phyloP scores from a whole-genome alignment of 2,329 filamentous ascomycete genomes.

The Bipolaris zeicola region DNA sequence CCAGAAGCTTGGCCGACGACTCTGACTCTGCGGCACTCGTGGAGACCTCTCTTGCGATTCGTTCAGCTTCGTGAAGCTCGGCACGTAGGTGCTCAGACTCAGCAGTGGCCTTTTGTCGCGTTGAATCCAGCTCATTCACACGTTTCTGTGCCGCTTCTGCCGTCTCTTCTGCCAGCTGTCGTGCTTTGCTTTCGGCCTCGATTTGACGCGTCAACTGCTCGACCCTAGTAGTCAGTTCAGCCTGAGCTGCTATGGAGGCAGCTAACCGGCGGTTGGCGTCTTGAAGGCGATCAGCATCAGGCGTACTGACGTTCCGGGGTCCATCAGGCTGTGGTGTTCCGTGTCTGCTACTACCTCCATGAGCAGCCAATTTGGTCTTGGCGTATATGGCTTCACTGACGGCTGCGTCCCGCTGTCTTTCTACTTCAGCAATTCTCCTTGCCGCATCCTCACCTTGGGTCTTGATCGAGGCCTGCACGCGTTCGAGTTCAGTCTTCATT shows the following conservation, averaged over 20 bases:
- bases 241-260: conserved; percentile 76
- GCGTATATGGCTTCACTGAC: conserved; percentile 94
- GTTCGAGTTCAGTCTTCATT: conserved; percentile 87
- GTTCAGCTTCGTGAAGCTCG: conserved; percentile 81
- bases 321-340: conserved; percentile 60
- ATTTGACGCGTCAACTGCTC: conserved; percentile 73
- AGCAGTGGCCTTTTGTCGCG: conserved; percentile 79
- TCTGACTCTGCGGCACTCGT: conserved; percentile 78
- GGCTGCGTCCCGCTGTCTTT: conserved; percentile 93
- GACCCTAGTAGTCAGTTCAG: conserved; percentile 77
- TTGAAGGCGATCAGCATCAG: conserved; percentile 68
- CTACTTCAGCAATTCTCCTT: conserved; percentile 88
- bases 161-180: conserved; percentile 87
- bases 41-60: conserved; percentile 78
- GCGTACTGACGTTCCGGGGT: conserved; percentile 64
- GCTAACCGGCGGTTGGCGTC: conserved; percentile 85
- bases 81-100: conserved; percentile 86
- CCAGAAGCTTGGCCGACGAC: conserved; percentile 74
- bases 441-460: conserved; percentile 84
- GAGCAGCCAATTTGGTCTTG: conserved; percentile 87
- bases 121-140: conserved; percentile 80
- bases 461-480: conserved; percentile 88
- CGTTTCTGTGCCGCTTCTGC: conserved; percentile 80
- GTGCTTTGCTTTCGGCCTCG: conserved; percentile 78
- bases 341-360: conserved; percentile 68